These are phyloP conservation scores for Dactylellina cionopaga DNA, from an alignment of 2,329 filamentous ascomycete species.

Conservation along the genomic window DNA sequence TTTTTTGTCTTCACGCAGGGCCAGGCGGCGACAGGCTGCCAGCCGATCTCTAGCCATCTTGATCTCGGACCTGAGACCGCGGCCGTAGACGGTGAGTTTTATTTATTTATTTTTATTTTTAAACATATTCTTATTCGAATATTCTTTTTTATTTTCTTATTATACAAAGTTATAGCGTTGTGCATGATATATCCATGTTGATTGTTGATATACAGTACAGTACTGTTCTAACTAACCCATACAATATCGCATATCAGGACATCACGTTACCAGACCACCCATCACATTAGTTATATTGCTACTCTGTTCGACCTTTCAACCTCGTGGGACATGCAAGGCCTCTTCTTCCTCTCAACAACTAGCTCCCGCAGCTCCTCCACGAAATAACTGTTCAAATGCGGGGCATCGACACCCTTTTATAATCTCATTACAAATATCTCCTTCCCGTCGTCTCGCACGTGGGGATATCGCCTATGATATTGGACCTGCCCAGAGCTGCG, in stretches of 20 bases:
- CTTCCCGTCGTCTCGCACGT: constrained; percentile 33
- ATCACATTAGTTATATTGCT: constrained; percentile 23
- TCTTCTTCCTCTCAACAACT: too few species aligned
- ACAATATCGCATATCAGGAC: too few species aligned
- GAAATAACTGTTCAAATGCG: constrained; percentile 29
- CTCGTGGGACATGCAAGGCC: constrained; percentile 10
- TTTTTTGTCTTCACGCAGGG: too few species aligned
- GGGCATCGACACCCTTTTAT: constrained; percentile 25
- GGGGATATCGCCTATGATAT: too few species aligned
- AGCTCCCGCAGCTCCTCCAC: neutral
- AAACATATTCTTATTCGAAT: too few species aligned
- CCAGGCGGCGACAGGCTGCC: neutral
- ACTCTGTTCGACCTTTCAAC: constrained; percentile 6
- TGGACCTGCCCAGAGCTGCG: constrained; percentile 13
- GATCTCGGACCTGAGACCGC: neutral
- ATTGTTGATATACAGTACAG: too few species aligned
- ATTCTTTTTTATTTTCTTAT: too few species aligned
- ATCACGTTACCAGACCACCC: too few species aligned
- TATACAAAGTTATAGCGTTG: too few species aligned
- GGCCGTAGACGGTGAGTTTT: neutral
- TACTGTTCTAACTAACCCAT: too few species aligned
- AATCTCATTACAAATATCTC: constrained; percentile 44
- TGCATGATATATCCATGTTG: too few species aligned
- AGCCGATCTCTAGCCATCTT: neutral
- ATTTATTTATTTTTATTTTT: too few species aligned